Evolutionary conservation across 352 stramenopile genomes (phyloP), one percentile per base, ranked within the genome.

Genomic region (Phytophthora hibernalis): DNA sequence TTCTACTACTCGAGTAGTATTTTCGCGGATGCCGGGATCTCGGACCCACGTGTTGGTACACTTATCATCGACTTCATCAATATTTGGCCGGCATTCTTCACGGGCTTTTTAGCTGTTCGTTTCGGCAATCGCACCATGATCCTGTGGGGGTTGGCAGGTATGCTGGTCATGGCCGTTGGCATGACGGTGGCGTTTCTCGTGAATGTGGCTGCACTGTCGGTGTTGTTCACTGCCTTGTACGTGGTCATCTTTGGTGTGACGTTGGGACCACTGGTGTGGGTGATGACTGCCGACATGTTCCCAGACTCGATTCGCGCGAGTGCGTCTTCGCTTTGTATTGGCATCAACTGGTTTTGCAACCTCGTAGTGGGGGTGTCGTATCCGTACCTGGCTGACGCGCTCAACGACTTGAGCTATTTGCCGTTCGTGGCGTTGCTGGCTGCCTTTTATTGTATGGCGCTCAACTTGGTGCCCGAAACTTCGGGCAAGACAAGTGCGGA

Each of bases 61-160:
- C 33, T 71, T 4, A 61, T 66, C 15, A 70, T 70, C 35, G 55
- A 70, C 40, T 60, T 70, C 18, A 70, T 70, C 30, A 70, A 70
- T 16, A 70, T 70, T 50, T 70, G 47, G 55, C 62, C 62, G 10
- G 62, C 55, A 3, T 70, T 70, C 18, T 66, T 66, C 40, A 66
- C 62, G 33, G 62, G 79, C 5, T 31, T 70, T 45, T 59, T 92
- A 3, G 76, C 66, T 11, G 65, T 63, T 49, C 70, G 63, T 16
- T 91, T 83, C 37, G 74, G 73, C n/a, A 89, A 87, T 47, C 82
- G 82, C 30, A 71, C 20, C 3, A 80, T 92, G 77, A 68, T 90
- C 13, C 58, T 90, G n/a, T 51, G 35, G 16, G 79, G 79, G 1
- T 53, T 82, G 18, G 35, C 57, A 4, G 61, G 67, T 5, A 90